A percentile compares a stretch with the other conserved stretches of the same genome.
These are phyloP conservation scores for Suillus tomentosus DNA, from an alignment of 768 basidiomycete species.

Conservation along the genomic window DNA sequence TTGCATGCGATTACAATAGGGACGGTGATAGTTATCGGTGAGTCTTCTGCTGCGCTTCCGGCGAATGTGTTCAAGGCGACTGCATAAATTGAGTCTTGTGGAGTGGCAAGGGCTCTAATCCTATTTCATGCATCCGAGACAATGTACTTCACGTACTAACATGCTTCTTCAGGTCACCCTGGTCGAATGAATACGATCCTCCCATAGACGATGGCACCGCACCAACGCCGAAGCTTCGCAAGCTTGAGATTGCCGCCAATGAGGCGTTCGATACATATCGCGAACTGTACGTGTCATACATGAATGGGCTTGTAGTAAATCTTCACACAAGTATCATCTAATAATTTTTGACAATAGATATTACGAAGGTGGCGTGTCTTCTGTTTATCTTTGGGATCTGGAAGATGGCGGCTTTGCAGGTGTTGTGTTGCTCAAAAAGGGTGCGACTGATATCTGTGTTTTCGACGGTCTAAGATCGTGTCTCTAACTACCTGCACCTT, in stretches of 20 bases:
- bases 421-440: slow-evolving; percentile 94
- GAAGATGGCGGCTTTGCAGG: slow-evolving; percentile 97
- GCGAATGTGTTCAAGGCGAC: background rate
- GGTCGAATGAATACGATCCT: slow-evolving; percentile 97
- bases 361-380: slow-evolving; percentile 97
- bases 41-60: slow-evolving; percentile 24
- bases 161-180: slow-evolving; percentile 74
- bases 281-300: slow-evolving; percentile 66
- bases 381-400: slow-evolving; percentile 97
- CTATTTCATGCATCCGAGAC: background rate
- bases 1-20: slow-evolving; percentile 91
- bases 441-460: slow-evolving; percentile 39
- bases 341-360: slow-evolving; percentile 55
- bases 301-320: slow-evolving; percentile 3
- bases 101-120: background rate
- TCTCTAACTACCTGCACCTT: slow-evolving; percentile 13
- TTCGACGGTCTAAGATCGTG: slow-evolving; percentile 4
- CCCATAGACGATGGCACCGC: slow-evolving; percentile 86
- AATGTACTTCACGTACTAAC: slow-evolving; percentile 16
- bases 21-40: slow-evolving; percentile 92
- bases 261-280: slow-evolving; percentile 98
- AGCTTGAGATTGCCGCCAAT: slow-evolving; percentile 91
- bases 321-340: slow-evolving; percentile 4
- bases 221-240: slow-evolving; percentile 82
- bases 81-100: background rate